These are phyloP conservation scores for Racocetra persica DNA, from an alignment of 371 early-diverging fungal species.

Conservation along the genomic window DNA sequence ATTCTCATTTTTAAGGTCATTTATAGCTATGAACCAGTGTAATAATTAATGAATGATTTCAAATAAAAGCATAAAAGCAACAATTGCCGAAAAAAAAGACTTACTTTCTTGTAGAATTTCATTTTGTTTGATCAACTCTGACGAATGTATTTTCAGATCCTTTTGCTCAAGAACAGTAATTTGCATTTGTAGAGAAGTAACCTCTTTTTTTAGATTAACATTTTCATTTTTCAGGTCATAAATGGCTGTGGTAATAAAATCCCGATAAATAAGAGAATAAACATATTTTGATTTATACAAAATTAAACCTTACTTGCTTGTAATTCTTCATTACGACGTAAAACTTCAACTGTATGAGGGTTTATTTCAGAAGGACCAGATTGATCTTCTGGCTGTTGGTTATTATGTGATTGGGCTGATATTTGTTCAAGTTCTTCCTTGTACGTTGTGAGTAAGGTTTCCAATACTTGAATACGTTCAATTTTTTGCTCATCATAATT, in stretches of 20 bases:
- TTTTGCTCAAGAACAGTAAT: constrained; percentile 10
- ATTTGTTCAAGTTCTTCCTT: constrained; percentile 54
- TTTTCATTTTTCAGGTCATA: constrained; percentile 3
- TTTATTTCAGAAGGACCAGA: background rate
- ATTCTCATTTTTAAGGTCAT: constrained; percentile 47
- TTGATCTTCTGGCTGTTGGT: background rate
- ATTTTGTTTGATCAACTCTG: constrained; percentile 19
- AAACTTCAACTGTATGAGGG: background rate
- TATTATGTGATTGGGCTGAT: constrained; percentile 37
- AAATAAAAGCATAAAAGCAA: background rate
- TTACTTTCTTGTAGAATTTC: constrained; percentile 27
- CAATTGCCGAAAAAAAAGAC: background rate
- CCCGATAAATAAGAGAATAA: background rate
- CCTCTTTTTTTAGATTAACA: background rate
- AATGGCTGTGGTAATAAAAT: background rate
- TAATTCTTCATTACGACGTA: background rate
- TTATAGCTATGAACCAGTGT: constrained; percentile 1
- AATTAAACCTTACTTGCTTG: background rate
- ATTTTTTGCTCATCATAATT: constrained; percentile 65
- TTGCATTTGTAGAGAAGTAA: constrained; percentile 14
- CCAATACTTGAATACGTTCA: constrained; percentile 65
- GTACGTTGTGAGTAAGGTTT: constrained; percentile 66
- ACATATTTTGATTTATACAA: background rate
- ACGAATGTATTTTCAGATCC: constrained; percentile 14
- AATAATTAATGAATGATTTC: background rate